Percentiles rank a stretch among this genome's conserved stretches.
Evolutionary conservation across 257 asterid genomes (phyloP).

Genomic region (Agastache rugosa): DNA sequence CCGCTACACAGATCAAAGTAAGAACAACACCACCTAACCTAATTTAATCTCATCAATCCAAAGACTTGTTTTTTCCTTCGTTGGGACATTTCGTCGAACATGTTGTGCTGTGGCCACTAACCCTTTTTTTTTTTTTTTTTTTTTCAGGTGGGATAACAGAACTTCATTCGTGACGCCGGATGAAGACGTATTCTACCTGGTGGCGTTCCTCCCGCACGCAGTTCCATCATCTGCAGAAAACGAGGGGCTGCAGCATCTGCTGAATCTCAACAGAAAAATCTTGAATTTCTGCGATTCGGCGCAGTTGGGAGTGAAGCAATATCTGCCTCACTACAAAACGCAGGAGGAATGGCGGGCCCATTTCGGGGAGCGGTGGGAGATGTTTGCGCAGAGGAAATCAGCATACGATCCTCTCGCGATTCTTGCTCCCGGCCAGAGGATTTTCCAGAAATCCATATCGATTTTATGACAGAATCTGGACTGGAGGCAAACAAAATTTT

Average conservation of each 20-base stretch:
- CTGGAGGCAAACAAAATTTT: neutral
- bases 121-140: neutral
- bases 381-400: conserved; percentile 70
- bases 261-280: conserved; percentile 58
- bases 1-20: conserved; percentile 89
- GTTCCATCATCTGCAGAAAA: conserved; percentile 32
- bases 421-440: conserved; percentile 93
- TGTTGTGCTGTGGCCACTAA: conserved; percentile 5
- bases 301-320: conserved; percentile 78
- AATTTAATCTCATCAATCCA: neutral
- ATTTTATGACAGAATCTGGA: conserved; percentile 51
- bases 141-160: conserved; percentile 80
- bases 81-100: conserved; percentile 34
- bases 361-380: conserved; percentile 77
- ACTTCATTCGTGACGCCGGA: conserved; percentile 86
- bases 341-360: conserved; percentile 83
- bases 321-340: conserved; percentile 71
- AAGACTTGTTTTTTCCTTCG: neutral
- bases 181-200: conserved; percentile 81
- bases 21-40: neutral
- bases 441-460: conserved; percentile 69
- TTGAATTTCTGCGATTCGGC: conserved; percentile 65
- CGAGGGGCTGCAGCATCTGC: conserved; percentile 52
- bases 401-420: conserved; percentile 84
- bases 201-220: conserved; percentile 78